phyloP scores from a whole-genome alignment of 306 rosid genomes.

The Castanea sativa region DNA sequence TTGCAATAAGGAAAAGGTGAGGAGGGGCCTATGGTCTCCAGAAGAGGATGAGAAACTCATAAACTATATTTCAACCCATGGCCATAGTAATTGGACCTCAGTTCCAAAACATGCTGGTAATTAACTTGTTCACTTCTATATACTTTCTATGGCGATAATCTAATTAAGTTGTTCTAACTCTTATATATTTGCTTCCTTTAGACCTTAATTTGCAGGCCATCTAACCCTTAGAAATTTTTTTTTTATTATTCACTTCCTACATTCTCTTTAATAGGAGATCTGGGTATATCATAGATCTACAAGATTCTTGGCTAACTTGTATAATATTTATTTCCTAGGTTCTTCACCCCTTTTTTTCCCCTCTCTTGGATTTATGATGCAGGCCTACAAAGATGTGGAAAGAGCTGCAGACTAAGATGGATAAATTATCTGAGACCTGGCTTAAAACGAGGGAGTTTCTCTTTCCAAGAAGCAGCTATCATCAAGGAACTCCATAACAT shows the following conservation, averaged over 20 bases:
- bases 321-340: background rate
- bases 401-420: constrained; percentile 97
- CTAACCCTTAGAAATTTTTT: no score
- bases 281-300: no score
- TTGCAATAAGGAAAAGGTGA: constrained; percentile 95
- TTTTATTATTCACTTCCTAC: no score
- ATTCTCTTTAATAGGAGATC: no score
- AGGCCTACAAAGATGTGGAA: constrained; percentile 93
- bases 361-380: background rate
- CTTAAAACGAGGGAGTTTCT: constrained; percentile 90
- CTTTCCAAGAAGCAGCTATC: constrained; percentile 88
- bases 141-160: background rate
- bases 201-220: background rate
- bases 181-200: background rate
- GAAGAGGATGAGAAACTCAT: constrained; percentile 97
- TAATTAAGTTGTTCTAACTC: background rate
- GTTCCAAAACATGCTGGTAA: constrained; percentile 89
- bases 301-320: no score
- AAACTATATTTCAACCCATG: constrained; percentile 75
- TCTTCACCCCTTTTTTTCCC: background rate
- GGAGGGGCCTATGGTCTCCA: constrained; percentile 97
- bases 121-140: background rate
- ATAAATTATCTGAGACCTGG: constrained; percentile 94
- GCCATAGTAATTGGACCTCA: constrained; percentile 96
- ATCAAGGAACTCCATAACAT: constrained; percentile 82